A percentile compares a stretch with the other conserved stretches of the same genome.
phyloP scores from a whole-genome alignment of 2,329 filamentous ascomycete genomes.

The Fusarium ramigenum region DNA sequence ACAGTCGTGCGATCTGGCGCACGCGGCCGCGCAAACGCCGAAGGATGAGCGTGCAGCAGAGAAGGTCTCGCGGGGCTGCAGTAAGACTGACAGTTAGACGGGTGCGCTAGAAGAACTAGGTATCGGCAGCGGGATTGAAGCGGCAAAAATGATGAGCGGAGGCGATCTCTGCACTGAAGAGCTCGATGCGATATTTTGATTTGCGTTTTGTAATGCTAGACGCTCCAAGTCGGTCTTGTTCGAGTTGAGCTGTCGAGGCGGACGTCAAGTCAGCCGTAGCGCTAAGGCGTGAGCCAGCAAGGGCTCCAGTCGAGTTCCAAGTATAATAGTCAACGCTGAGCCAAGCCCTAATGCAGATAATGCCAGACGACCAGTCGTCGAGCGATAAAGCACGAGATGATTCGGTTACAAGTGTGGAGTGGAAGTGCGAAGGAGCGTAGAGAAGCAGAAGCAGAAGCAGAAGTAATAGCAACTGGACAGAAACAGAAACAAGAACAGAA shows the following conservation, averaged over 20 bases:
- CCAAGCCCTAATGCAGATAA: conserved; percentile 44
- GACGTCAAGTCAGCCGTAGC: conserved; percentile 43
- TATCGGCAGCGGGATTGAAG: conserved; percentile 23
- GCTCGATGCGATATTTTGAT: conserved; percentile 6
- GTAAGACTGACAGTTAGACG: conserved; percentile 31
- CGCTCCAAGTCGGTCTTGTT: conserved; percentile 16
- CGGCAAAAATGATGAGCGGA: conserved; percentile 3
- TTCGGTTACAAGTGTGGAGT: conserved; percentile 30
- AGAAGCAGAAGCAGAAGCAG: conserved; percentile 38
- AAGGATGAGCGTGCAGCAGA: conserved; percentile 28
- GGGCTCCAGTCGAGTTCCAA: conserved; percentile 38
- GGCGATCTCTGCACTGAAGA: conserved; percentile 25
- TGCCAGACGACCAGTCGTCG: conserved; percentile 46
- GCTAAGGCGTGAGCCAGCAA: conserved; percentile 34
- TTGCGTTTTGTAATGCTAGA: conserved; percentile 24
- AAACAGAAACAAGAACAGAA: conserved; percentile 29
- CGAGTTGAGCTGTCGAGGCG: conserved; percentile 27
- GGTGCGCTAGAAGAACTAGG: conserved; percentile 10
- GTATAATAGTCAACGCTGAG: conserved; percentile 34
- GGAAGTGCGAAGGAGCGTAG: conserved; percentile 42
- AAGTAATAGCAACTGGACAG: conserved; percentile 12
- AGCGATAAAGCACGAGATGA: conserved; percentile 37
- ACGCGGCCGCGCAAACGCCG: conserved; percentile 43
- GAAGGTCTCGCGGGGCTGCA: conserved; percentile 34
- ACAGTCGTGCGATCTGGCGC: conserved; percentile 45